Conservation (phyloP, 306 rosid species). For the Casuarina glauca region DNA sequence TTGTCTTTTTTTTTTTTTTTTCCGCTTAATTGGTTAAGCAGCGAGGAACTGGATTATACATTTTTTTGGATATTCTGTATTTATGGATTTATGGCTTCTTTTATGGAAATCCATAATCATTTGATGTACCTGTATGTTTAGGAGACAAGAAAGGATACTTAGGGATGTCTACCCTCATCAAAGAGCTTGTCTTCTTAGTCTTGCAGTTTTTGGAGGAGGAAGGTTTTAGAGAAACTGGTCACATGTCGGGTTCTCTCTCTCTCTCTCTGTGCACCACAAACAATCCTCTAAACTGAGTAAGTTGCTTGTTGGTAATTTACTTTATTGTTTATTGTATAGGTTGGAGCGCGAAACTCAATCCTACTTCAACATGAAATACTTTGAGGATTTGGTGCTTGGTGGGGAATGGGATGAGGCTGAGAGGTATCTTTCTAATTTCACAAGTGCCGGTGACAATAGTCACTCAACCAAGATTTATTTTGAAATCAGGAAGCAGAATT, state of each 20-base stretch:
- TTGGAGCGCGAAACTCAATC: constrained; percentile 48
- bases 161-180: constrained; percentile 16
- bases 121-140: constrained; percentile 7
- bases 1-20: not conserved
- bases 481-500: constrained; percentile 43
- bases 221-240: constrained; percentile 38
- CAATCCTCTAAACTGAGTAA: not conserved
- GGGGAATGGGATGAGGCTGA: constrained; percentile 54
- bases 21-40: not conserved
- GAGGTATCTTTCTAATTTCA: constrained; percentile 38
- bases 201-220: constrained; percentile 33
- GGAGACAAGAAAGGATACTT: constrained; percentile 2
- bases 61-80: not conserved
- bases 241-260: constrained; percentile 24
- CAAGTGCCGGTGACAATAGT: constrained; percentile 22
- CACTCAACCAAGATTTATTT: constrained; percentile 41
- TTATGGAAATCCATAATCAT: not conserved
- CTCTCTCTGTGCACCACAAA: not conserved
- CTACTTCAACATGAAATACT: constrained; percentile 41
- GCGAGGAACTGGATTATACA: not conserved
- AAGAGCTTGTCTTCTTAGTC: constrained; percentile 34
- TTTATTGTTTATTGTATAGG: constrained; percentile 26
- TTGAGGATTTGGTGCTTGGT: constrained; percentile 34
- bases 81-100: not conserved
- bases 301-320: not conserved